phyloP scores from a whole-genome alignment of 768 basidiomycete genomes.

The Lactarius hengduanensis region DNA sequence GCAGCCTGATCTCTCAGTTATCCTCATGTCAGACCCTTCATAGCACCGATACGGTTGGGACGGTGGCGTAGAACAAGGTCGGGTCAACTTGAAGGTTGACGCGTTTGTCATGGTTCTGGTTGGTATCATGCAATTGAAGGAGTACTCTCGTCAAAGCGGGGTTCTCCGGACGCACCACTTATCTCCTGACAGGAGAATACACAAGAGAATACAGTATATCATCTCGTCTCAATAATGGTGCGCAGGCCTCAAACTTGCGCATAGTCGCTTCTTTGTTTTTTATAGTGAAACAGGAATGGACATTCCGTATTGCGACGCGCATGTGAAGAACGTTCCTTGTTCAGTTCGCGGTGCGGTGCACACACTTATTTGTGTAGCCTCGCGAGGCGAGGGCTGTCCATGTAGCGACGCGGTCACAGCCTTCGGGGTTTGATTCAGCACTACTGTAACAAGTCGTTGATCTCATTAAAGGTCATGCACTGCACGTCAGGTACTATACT shows the following conservation, averaged over 20 bases:
- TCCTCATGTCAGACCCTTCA: no score
- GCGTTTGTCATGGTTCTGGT: no score
- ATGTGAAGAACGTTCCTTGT: neutral
- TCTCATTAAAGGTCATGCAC: neutral
- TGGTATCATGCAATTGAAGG: no score
- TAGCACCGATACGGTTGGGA: no score
- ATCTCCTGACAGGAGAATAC: no score
- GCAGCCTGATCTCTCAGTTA: no score
- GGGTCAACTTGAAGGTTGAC: no score
- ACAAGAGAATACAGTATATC: no score
- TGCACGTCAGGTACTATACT: neutral
- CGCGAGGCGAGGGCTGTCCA: neutral
- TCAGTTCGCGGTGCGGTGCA: neutral
- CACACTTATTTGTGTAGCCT: neutral
- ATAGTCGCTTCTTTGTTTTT: neutral
- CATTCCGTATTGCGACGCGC: neutral
- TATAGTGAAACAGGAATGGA: neutral
- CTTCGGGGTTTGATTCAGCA: neutral
- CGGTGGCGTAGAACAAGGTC: no score
- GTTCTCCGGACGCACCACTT: no score
- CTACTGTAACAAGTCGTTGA: neutral
- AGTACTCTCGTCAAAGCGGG: no score
- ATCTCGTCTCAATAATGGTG: neutral
- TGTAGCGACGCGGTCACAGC: neutral
- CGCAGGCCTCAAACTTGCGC: neutral